Conservation (phyloP, 345 rosid genomes). For the Syzygium aromaticum region DNA sequence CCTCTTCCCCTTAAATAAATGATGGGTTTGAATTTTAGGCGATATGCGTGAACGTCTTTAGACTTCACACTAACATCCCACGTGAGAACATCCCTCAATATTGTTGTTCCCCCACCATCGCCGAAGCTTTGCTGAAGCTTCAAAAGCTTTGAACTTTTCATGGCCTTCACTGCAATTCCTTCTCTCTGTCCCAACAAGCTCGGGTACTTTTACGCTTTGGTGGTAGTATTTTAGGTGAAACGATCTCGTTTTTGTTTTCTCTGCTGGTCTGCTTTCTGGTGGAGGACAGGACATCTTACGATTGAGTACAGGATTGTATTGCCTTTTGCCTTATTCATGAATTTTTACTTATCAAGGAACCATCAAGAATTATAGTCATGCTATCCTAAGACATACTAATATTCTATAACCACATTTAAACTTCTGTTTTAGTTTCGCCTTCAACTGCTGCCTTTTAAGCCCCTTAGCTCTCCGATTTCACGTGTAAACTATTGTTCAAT, state of each 20-base stretch:
- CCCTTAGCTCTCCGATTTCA: background rate
- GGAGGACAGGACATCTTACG: background rate
- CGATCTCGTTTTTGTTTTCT: background rate
- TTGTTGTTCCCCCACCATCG: background rate
- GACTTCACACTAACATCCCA: background rate
- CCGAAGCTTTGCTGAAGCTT: background rate
- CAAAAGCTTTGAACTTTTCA: background rate
- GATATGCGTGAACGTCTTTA: no score
- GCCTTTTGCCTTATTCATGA: background rate
- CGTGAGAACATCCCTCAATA: constrained; percentile 1
- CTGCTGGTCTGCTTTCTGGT: background rate
- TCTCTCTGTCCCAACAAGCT: background rate
- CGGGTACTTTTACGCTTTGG: background rate
- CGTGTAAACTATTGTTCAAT: background rate
- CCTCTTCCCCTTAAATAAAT: no score
- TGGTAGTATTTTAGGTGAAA: background rate
- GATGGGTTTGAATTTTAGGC: no score
- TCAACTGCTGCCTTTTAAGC: background rate
- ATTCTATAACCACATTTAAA: background rate
- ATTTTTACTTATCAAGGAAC: background rate
- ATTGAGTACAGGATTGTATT: background rate
- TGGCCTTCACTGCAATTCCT: background rate
- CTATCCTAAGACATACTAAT: background rate
- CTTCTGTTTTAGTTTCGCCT: background rate
- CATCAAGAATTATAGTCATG: background rate